These are phyloP conservation scores for Kurtzmaniella natalensis DNA, from an alignment of 1,139 yeast genomes.

Conservation along the genomic window DNA sequence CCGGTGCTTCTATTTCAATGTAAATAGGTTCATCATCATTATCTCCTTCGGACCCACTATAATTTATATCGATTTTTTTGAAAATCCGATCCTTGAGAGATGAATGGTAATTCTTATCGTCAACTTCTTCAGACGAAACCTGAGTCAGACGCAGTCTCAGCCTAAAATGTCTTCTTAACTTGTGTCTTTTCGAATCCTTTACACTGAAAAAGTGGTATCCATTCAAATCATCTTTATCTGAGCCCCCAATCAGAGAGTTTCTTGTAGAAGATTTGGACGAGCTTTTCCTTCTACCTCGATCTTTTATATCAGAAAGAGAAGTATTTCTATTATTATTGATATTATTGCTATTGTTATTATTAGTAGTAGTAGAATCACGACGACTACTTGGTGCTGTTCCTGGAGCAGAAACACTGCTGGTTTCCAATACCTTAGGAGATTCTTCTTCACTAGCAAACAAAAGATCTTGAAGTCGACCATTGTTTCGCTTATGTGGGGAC, in stretches of 20 bases:
- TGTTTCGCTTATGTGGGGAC: constrained; percentile 2
- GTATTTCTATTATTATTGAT: constrained; percentile 2
- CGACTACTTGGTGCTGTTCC: neutral
- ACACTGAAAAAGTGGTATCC: constrained; percentile 2
- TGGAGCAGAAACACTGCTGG: neutral
- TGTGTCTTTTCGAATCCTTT: neutral
- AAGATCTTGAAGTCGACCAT: constrained; percentile 4
- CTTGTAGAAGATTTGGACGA: neutral
- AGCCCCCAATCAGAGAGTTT: constrained; percentile 4
- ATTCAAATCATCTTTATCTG: constrained; percentile 1
- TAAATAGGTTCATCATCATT: constrained; percentile 2
- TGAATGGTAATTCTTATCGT: neutral
- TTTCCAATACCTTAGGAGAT: neutral
- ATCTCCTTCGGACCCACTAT: neutral
- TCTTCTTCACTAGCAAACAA: constrained; percentile 2
- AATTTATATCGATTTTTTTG: constrained; percentile 3
- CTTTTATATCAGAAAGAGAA: neutral
- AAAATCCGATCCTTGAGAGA: constrained; percentile 5
- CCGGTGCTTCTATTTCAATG: neutral
- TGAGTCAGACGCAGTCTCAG: neutral
- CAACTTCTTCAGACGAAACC: neutral
- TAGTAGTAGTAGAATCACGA: no score
- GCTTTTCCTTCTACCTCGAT: constrained; percentile 3
- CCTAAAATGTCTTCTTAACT: neutral
- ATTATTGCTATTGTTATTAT: no score